Percentiles rank a stretch among this genome's conserved stretches.
Evolutionary conservation across 352 stramenopile species (phyloP).

Genomic region (Phytophthora chlamydospora): DNA sequence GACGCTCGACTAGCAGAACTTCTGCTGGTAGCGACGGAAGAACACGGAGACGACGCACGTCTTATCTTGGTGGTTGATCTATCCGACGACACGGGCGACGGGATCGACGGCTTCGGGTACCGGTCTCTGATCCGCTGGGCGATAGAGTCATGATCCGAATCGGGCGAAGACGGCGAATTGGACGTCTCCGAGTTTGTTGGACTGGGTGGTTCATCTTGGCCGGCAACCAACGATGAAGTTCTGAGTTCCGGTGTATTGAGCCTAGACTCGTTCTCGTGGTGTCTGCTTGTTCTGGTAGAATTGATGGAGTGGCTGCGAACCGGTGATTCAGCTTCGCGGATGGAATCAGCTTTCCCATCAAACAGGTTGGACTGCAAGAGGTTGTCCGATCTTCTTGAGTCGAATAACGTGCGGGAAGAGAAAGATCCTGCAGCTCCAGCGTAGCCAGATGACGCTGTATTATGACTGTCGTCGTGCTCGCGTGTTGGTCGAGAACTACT

Average conservation of each 20-base stretch:
- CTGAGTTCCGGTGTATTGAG: background rate
- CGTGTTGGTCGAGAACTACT: background rate
- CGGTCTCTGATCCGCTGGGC: background rate
- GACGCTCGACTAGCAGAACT: background rate
- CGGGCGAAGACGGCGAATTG: slow-evolving; percentile 6
- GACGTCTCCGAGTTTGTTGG: slow-evolving; percentile 29
- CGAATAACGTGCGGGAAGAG: background rate
- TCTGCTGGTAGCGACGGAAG: slow-evolving; percentile 10
- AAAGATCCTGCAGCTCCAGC: background rate
- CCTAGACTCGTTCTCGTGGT: background rate
- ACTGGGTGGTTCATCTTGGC: slow-evolving; percentile 23
- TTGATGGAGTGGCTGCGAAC: background rate
- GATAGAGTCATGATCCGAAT: slow-evolving; percentile 1
- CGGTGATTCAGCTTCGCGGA: slow-evolving; percentile 18
- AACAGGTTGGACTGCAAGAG: background rate
- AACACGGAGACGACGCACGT: slow-evolving; percentile 16
- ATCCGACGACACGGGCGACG: slow-evolving; percentile 5
- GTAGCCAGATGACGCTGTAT: background rate
- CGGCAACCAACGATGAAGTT: background rate
- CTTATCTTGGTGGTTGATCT: slow-evolving; percentile 1
- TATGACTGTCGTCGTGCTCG: background rate
- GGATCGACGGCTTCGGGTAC: slow-evolving; percentile 10
- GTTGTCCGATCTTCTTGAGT: background rate
- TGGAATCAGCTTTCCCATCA: slow-evolving; percentile 16
- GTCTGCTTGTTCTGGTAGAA: background rate